Evolutionary conservation across 2,329 filamentous ascomycete species (phyloP), one percentile per base, ranked within the genome.

Genomic region (Decorospora gaudefroyi): DNA sequence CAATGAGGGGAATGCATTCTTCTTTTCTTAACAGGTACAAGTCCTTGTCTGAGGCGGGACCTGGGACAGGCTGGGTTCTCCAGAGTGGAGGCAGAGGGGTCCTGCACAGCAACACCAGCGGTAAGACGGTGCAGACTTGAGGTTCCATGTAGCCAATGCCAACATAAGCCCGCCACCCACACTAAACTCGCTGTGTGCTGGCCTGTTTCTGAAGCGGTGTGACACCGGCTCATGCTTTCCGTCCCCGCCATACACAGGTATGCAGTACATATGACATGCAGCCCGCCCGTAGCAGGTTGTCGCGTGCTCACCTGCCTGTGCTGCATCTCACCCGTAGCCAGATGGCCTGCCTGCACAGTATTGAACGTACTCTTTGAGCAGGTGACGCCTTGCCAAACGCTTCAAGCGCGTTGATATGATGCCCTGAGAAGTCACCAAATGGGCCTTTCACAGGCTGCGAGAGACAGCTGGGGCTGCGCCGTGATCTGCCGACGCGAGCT

Each of bases 1-100:
- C 72, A 81, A 81, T 9, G 85, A 90, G 42, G 93, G 93, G 9
- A 99, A 99, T 71, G 84, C 88, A 0, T 96, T 96, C 70, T 99
- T 99, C 77, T 72, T 72, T 34, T 65, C 66, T 7, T 70, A 35
- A 27, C 28, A 38, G 38, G 43, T 37, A 31, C 32, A 26, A 15
- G n/a, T n/a, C n/a, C n/a, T n/a, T 32, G 11, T 35, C 30, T 3
- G 27, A 39, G 45, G 33, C 45, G 35, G 30, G 13, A 33, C 21
- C 16, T 23, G 28, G 27, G 15, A 38, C 17, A 39, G 25, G 41
- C 26, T 22, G 39, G 33, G 34, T 45, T 34, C 40, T 21, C 26
- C 28, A 29, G 25, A 30, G 29, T 32, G 37, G 43, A 35, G n/a
- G n/a, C n/a, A n/a, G 15, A n/a, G 23, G 17, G 37, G 26, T 31